Percentiles rank a stretch among this genome's conserved stretches.
Evolutionary conservation across 768 basidiomycete species (phyloP).

Genomic region (Agrocybe praecox): DNA sequence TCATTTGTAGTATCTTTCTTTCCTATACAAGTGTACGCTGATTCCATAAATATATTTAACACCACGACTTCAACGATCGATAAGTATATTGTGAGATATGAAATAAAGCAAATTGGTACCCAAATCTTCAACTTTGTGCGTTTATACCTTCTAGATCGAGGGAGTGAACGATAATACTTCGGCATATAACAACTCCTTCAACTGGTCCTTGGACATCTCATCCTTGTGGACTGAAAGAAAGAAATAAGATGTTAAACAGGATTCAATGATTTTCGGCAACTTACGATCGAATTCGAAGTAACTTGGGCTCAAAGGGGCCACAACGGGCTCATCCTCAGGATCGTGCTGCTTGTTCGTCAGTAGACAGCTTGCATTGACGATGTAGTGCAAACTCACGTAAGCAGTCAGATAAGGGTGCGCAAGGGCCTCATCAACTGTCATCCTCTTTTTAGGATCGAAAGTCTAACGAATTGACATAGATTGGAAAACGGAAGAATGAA

Average conservation of each 20-base stretch:
- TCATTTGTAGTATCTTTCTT: background rate
- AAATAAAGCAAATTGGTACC: background rate
- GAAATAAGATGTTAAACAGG: conserved; percentile 7
- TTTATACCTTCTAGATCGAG: conserved; percentile 44
- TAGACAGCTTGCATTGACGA: background rate
- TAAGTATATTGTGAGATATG: background rate
- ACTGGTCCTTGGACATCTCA: conserved; percentile 72
- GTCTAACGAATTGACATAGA: conserved; percentile 44
- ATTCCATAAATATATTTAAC: conserved; percentile 7
- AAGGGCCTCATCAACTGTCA: conserved; percentile 82
- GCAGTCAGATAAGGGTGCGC: conserved; percentile 81
- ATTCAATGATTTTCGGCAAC: conserved; percentile 21
- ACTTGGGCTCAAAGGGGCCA: conserved; percentile 75
- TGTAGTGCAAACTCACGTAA: conserved; percentile 52
- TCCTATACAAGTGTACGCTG: background rate
- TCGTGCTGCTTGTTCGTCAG: conserved; percentile 57
- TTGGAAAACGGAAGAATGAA: background rate
- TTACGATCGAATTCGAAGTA: conserved; percentile 92
- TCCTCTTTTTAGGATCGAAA: conserved; percentile 86
- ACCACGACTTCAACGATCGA: background rate
- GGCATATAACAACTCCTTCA: conserved; percentile 83
- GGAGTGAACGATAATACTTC: conserved; percentile 81
- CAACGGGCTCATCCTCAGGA: conserved; percentile 86
- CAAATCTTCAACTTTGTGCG: too few species aligned
- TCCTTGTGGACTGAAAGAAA: conserved; percentile 63